Conservation (phyloP, 768 basidiomycete species). For the Suillus subaureus region DNA sequence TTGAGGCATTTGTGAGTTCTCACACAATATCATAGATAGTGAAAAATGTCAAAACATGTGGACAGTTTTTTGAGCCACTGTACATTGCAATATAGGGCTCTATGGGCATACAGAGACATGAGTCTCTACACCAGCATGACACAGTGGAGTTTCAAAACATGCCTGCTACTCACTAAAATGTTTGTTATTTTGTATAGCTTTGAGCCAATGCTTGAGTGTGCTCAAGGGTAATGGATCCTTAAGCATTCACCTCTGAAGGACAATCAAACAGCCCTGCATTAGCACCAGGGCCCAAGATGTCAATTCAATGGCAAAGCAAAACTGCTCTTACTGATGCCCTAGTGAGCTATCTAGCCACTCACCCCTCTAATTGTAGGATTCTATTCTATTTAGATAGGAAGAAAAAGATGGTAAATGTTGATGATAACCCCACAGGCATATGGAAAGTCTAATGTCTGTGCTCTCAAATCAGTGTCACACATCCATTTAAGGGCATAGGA, state of each 20-base stretch:
- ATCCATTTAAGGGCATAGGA: slow-evolving; percentile 1
- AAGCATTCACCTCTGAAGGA: not conserved
- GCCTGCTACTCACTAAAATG: not conserved
- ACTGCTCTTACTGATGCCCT: not conserved
- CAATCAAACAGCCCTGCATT: not conserved
- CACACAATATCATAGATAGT: too few species aligned
- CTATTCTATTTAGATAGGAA: not conserved
- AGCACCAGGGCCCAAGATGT: not conserved
- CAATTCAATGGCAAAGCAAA: not conserved
- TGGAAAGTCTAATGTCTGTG: not conserved
- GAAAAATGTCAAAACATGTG: too few species aligned
- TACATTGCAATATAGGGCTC: too few species aligned
- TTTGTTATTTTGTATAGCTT: not conserved
- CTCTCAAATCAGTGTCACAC: not conserved
- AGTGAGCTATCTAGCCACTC: not conserved
- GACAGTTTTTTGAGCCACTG: too few species aligned
- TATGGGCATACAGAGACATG: too few species aligned
- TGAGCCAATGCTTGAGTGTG: not conserved
- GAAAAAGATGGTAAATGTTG: not conserved
- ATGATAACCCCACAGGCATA: not conserved
- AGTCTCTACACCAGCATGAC: too few species aligned
- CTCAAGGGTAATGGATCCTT: not conserved
- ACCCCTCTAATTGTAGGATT: not conserved
- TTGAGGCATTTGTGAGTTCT: too few species aligned
- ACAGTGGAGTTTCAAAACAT: not conserved